Conservation (phyloP, 139 green algal genomes). For the Chlamydomonas urium region DNA sequence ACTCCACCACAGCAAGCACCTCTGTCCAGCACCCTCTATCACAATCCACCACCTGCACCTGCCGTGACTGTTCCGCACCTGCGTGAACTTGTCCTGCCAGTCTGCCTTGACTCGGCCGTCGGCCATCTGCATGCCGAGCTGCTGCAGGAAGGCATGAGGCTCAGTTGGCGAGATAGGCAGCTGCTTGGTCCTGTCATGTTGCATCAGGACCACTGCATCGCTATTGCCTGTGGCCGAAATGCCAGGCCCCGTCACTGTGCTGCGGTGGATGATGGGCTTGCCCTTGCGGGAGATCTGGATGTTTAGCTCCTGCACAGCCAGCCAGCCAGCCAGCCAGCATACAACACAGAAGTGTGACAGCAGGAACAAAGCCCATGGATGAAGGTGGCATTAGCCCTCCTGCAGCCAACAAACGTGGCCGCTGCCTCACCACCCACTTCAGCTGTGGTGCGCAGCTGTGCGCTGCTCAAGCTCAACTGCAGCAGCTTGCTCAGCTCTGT, state of each 20-base stretch:
- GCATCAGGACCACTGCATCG: slow-evolving; percentile 9
- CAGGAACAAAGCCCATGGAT: too few species aligned
- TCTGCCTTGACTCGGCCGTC: slow-evolving; percentile 39
- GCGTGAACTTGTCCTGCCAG: slow-evolving; percentile 38
- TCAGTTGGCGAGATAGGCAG: slow-evolving; percentile 31
- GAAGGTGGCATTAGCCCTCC: too few species aligned
- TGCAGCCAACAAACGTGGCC: too few species aligned
- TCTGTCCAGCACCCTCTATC: too few species aligned
- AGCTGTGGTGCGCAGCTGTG: slow-evolving; percentile 1
- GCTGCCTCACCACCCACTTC: too few species aligned
- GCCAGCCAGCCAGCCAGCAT: too few species aligned
- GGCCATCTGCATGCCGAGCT: slow-evolving; percentile 45
- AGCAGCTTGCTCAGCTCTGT: slow-evolving; percentile 20
- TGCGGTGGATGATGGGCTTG: slow-evolving; percentile 28
- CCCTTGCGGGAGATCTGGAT: slow-evolving; percentile 32
- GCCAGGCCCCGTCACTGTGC: not conserved
- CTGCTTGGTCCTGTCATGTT: slow-evolving; percentile 48
- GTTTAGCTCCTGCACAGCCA: slow-evolving; percentile 16
- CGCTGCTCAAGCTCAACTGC: slow-evolving; percentile 11
- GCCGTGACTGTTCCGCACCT: too few species aligned
- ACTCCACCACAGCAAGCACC: too few species aligned
- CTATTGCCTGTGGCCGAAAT: not conserved
- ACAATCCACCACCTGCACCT: too few species aligned
- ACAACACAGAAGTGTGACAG: too few species aligned
- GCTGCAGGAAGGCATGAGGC: slow-evolving; percentile 50